Percentiles rank a stretch among this genome's conserved stretches.
phyloP scores from a whole-genome alignment of 345 rosid genomes.

The Hypericum perforatum region DNA sequence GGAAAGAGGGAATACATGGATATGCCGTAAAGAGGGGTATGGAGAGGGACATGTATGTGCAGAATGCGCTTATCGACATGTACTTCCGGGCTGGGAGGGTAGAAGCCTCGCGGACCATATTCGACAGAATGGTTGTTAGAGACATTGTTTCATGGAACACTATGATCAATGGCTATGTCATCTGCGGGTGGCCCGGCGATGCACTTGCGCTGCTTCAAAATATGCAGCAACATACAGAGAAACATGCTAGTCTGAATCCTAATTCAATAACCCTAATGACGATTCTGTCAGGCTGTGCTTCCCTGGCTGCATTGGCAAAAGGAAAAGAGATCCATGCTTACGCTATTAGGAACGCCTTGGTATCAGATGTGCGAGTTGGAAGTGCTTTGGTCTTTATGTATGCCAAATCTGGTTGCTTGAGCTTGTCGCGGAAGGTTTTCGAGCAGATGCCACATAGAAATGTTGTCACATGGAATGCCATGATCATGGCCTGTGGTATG shows the following conservation, averaged over 20 bases:
- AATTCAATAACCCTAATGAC: conserved; percentile 83
- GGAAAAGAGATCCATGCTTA: conserved; percentile 89
- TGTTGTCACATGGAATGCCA: conserved; percentile 78
- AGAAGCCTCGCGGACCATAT: conserved; percentile 43
- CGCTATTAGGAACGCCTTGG: conserved; percentile 58
- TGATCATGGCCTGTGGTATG: conserved; percentile 92
- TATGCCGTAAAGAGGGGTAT: conserved; percentile 57
- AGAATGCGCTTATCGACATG: conserved; percentile 85
- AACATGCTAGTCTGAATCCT: conserved; percentile 32
- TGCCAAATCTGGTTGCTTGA: conserved; percentile 77
- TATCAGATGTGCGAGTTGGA: conserved; percentile 69
- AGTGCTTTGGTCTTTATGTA: conserved; percentile 91
- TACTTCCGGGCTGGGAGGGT: conserved; percentile 65
- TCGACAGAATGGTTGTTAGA: conserved; percentile 48
- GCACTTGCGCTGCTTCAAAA: conserved; percentile 52
- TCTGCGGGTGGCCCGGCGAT: conserved; percentile 38
- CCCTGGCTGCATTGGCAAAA: conserved; percentile 61
- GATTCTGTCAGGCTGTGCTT: conserved; percentile 70
- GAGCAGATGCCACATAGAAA: conserved; percentile 55
- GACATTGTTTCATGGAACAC: conserved; percentile 88
- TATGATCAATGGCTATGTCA: conserved; percentile 61
- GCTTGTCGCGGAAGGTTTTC: conserved; percentile 45
- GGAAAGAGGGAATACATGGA: conserved; percentile 69
- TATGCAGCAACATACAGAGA: conserved; percentile 45
- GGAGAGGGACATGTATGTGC: conserved; percentile 50